A percentile compares a stretch with the other conserved stretches of the same genome.
Evolutionary conservation across 1,284 basidiomycete genomes (phyloP).

Genomic region (Cutaneotrichosporon cutaneum): DNA sequence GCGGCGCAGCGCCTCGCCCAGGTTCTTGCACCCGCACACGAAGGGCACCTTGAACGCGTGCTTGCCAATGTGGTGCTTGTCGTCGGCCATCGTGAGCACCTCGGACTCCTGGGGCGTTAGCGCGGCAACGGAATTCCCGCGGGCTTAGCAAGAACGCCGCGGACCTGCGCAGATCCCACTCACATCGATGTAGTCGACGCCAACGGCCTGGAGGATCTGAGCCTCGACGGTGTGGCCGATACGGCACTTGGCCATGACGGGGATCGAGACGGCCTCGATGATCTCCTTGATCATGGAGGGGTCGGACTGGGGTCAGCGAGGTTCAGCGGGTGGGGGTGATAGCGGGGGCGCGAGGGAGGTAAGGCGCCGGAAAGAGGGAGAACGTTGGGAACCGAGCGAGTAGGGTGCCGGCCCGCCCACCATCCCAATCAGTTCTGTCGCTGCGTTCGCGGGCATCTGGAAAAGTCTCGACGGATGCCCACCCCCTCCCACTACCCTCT

Average conservation of each 20-base stretch:
- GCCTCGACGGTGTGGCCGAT: constrained; percentile 98
- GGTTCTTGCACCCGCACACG: constrained; percentile 62
- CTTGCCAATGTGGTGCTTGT: constrained; percentile 76
- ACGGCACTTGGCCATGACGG: constrained; percentile 61
- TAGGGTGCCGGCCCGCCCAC: background rate
- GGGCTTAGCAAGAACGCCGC: too few species aligned
- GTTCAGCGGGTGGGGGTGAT: background rate
- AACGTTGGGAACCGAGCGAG: background rate
- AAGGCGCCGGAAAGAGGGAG: background rate
- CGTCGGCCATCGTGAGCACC: constrained; percentile 93
- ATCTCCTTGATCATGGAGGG: constrained; percentile 97
- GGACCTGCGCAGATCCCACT: background rate
- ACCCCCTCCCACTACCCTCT: too few species aligned
- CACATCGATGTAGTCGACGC: constrained; percentile 93
- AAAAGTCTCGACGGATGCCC: too few species aligned
- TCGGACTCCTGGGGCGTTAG: constrained; percentile 65
- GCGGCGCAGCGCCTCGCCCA: constrained; percentile 84
- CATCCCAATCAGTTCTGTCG: too few species aligned
- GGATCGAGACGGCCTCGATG: constrained; percentile 85
- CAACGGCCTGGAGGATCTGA: constrained; percentile 91
- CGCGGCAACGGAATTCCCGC: background rate
- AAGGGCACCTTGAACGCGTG: constrained; percentile 79
- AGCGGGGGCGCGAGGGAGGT: background rate
- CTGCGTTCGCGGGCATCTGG: too few species aligned
- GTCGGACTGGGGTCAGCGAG: constrained; percentile 66